Evolutionary conservation across 495 filamentous ascomycete genomes (phyloP).

Genomic region (Penicillium salamii): DNA sequence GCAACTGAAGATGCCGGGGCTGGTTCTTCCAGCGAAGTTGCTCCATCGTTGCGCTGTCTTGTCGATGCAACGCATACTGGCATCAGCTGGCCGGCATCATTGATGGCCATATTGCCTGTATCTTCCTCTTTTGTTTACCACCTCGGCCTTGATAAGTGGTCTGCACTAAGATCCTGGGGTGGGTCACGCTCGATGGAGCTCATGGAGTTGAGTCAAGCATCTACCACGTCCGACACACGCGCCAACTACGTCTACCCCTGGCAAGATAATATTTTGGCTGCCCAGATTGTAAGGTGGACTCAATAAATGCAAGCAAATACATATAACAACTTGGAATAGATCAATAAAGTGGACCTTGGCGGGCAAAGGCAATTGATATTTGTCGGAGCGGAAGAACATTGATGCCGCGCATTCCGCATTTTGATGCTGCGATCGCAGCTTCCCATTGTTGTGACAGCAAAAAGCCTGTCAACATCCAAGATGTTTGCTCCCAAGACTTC

Average conservation of each 20-base stretch:
- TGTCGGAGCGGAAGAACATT: conserved; percentile 11
- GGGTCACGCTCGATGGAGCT: neutral
- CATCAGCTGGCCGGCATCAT: conserved; percentile 1
- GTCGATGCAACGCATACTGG: conserved; percentile 39
- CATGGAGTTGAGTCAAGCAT: neutral
- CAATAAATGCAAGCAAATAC: too few species aligned
- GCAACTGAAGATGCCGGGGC: neutral
- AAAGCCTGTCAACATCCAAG: conserved; percentile 6
- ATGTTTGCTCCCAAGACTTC: conserved; percentile 65
- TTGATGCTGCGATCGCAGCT: too few species aligned
- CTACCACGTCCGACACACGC: too few species aligned
- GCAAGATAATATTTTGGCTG: too few species aligned
- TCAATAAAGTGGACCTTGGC: too few species aligned
- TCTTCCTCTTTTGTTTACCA: neutral
- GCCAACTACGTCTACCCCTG: too few species aligned
- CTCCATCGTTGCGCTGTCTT: neutral
- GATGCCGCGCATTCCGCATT: conserved; percentile 15
- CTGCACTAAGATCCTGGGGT: neutral
- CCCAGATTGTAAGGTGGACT: too few species aligned
- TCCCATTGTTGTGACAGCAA: too few species aligned
- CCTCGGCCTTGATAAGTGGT: neutral
- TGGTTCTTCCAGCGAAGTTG: neutral
- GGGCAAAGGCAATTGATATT: too few species aligned
- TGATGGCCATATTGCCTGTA: conserved; percentile 7
- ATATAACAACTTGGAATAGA: too few species aligned